Evolutionary conservation across 192 early-diverging fungal species (phyloP).

Genomic region (Paraglomus brasilianum): DNA sequence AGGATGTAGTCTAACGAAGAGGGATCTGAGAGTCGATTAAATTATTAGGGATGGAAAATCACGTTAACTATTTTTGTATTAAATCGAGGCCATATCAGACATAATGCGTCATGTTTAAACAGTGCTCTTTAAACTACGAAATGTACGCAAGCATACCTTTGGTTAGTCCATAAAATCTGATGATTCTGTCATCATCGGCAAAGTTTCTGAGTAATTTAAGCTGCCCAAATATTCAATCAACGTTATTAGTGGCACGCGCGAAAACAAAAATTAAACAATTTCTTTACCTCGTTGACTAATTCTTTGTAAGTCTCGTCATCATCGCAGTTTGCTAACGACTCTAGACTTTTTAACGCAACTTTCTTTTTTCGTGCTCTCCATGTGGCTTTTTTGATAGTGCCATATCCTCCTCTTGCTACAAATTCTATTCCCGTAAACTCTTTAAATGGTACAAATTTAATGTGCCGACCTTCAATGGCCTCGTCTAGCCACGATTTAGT

Average conservation of each 20-base stretch:
- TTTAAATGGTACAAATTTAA: not conserved
- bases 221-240: too few species aligned
- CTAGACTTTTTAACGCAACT: conserved; percentile 19
- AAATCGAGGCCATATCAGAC: too few species aligned
- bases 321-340: too few species aligned
- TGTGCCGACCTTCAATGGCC: not conserved
- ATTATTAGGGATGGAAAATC: too few species aligned
- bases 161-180: conserved; percentile 7
- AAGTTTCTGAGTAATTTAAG: too few species aligned
- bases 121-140: too few species aligned
- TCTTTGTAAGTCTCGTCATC: too few species aligned
- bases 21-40: not conserved
- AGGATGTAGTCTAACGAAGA: not conserved
- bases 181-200: not conserved
- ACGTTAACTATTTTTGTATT: too few species aligned
- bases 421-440: not conserved
- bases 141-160: not conserved
- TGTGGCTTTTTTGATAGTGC: not conserved
- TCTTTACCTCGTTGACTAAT: too few species aligned
- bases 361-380: conserved; percentile 5
- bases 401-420: conserved; percentile 14
- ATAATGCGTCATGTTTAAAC: too few species aligned
- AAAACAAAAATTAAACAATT: too few species aligned
- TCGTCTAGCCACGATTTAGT: not conserved
- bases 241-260: too few species aligned